Percentiles rank a stretch among this genome's conserved stretches.
Evolutionary conservation across 116 monocot species (phyloP).

Genomic region (Papilionanthe hybrid): DNA sequence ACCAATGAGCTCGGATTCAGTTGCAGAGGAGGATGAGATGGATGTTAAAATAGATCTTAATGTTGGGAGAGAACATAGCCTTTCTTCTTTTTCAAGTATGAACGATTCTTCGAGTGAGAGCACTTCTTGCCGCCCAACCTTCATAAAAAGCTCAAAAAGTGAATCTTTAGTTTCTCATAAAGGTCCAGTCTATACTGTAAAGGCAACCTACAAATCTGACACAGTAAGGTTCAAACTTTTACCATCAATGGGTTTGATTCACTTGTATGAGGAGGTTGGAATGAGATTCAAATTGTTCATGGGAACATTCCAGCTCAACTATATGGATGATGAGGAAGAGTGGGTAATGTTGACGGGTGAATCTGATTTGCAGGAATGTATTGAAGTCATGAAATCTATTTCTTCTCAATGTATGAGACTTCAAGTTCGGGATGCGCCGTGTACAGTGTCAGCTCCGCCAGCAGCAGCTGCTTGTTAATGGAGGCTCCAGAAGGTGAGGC

Average conservation of each 20-base stretch:
- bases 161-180: constrained; percentile 2
- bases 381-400: constrained; percentile 54
- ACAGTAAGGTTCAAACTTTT: constrained; percentile 73
- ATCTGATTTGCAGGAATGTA: constrained; percentile 56
- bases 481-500: neutral
- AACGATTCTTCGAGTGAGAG: constrained; percentile 73
- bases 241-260: constrained; percentile 41
- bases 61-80: constrained; percentile 5
- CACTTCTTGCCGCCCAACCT: constrained; percentile 48
- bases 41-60: constrained; percentile 5
- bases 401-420: constrained; percentile 40
- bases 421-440: constrained; percentile 40
- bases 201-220: constrained; percentile 71
- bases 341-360: constrained; percentile 71
- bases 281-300: constrained; percentile 48
- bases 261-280: constrained; percentile 53
- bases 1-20: constrained; percentile 12
- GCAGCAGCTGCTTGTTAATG: too few relatives aligned
- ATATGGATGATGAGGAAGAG: constrained; percentile 83
- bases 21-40: constrained; percentile 14
- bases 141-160: constrained; percentile 21
- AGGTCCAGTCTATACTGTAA: constrained; percentile 37
- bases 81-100: constrained; percentile 52
- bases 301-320: constrained; percentile 75
- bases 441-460: too few relatives aligned